These are phyloP conservation scores for Hericium alpestre DNA, from an alignment of 768 basidiomycete species.

Conservation along the genomic window DNA sequence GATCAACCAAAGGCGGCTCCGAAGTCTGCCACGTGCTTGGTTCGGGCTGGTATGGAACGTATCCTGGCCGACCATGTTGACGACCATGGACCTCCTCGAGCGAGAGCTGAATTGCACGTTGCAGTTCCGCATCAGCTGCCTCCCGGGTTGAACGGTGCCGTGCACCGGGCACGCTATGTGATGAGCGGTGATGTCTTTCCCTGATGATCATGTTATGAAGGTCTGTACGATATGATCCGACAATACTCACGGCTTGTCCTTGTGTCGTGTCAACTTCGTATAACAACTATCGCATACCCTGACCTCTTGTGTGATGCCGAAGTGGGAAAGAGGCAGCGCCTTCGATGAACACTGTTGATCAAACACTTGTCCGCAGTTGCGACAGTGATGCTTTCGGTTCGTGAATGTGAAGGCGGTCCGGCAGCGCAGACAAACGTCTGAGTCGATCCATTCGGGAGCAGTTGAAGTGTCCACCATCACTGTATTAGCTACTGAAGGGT, in stretches of 20 bases:
- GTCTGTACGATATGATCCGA: not conserved
- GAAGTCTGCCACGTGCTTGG: constrained; percentile 44
- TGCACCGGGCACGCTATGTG: constrained; percentile 41
- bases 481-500: constrained; percentile 54
- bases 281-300: constrained; percentile 89
- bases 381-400: constrained; percentile 96
- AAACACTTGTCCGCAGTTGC: constrained; percentile 95
- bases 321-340: constrained; percentile 76
- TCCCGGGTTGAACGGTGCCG: constrained; percentile 51
- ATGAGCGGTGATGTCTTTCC: constrained; percentile 39
- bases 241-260: constrained; percentile 42
- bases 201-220: not conserved
- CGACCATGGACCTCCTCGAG: constrained; percentile 58
- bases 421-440: constrained; percentile 88
- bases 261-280: constrained; percentile 61
- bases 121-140: constrained; percentile 76
- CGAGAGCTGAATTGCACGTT: constrained; percentile 87
- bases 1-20: constrained; percentile 56
- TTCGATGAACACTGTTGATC: constrained; percentile 90
- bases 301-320: constrained; percentile 86
- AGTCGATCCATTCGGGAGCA: constrained; percentile 96
- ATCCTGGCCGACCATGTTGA: constrained; percentile 44
- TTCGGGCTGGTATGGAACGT: constrained; percentile 54
- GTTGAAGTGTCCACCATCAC: constrained; percentile 87
- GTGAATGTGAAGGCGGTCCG: constrained; percentile 86